phyloP scores from a whole-genome alignment of 2,329 filamentous ascomycete species.

The Penicillium corylophilum region DNA sequence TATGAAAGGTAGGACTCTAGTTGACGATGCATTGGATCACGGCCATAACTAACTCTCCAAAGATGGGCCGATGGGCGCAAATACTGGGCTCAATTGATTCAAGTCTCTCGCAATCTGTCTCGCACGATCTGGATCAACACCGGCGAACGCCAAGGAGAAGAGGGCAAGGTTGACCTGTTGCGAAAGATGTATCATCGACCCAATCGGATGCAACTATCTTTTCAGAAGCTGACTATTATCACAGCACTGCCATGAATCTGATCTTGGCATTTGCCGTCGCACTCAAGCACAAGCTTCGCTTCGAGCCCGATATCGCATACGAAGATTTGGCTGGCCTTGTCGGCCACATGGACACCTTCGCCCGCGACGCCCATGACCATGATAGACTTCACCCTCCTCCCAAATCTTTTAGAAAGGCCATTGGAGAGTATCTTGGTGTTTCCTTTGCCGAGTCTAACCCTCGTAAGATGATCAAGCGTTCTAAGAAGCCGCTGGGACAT shows the following conservation, averaged over 20 bases:
- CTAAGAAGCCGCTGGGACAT: slow-evolving; percentile 72
- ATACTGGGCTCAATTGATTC: slow-evolving; percentile 59
- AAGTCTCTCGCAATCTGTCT: slow-evolving; percentile 57
- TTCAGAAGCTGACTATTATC: slow-evolving; percentile 8
- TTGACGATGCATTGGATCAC: not conserved
- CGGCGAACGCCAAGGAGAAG: slow-evolving; percentile 57
- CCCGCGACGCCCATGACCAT: slow-evolving; percentile 57
- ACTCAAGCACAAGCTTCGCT: slow-evolving; percentile 78
- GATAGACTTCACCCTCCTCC: slow-evolving; percentile 33
- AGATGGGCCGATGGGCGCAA: slow-evolving; percentile 63
- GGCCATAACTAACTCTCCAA: slow-evolving; percentile 1
- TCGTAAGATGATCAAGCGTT: slow-evolving; percentile 71
- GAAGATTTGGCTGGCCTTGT: slow-evolving; percentile 70
- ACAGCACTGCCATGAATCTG: slow-evolving; percentile 67
- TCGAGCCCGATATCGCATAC: slow-evolving; percentile 78
- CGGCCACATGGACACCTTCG: slow-evolving; percentile 72
- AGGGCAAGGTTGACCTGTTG: slow-evolving; percentile 66
- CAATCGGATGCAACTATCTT: not conserved
- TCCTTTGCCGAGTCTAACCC: slow-evolving; percentile 77
- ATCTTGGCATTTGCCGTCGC: slow-evolving; percentile 74
- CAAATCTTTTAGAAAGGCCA: slow-evolving; percentile 60
- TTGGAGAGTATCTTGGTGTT: slow-evolving; percentile 72
- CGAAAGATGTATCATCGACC: slow-evolving; percentile 57
- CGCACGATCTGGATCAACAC: slow-evolving; percentile 82
- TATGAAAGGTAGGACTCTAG: slow-evolving; percentile 60